Evolutionary conservation across 1,139 yeast species (phyloP), one percentile per base, ranked within the genome.

Genomic region (Geotrichum phurueaensis): DNA sequence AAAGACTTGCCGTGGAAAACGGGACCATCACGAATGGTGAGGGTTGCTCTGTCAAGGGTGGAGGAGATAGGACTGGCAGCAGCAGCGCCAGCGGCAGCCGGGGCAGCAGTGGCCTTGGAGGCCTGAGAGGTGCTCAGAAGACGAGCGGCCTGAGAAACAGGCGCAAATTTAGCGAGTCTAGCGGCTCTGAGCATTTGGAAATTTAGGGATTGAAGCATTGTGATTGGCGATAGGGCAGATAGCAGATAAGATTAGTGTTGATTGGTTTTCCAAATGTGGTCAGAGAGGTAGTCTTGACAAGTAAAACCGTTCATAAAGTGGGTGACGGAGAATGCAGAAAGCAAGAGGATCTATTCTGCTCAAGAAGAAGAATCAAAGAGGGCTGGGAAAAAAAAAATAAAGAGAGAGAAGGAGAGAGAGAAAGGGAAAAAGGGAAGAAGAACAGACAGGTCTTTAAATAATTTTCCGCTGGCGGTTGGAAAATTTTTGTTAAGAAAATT

Each of bases 1-100:
- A 94, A 94, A 1, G 98, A 92, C 71, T 84, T 85, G 53, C 99
- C 99, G 70, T 83, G 84, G 80, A 90, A 92, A 51, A 90, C 87
- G 31, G 98, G 98, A 25, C 98, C 99, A 73, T 91, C 89, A 73
- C 92, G 85, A 69, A 94, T 86, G 48, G 96, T 87, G 70, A 92
- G 83, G 50, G 96, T 90, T 62, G 98, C 98, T 75, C 96, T 83
- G 70, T 87, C 91, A 59, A 85, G 67, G 45, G 68, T 60, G 59
- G 70, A 69, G 15, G 53, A 18, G n/a, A 53, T 22, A 29, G 57
- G 61, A 25, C 54, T 54, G 29, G 51, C 12, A 15, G 43, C 29
- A 18, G 73, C 66, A 15, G 73, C 69, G 31, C 75, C 75, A 65
- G 73, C 77, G 22, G 78, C 75, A 9, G 71, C 64, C 57, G 73